phyloP scores from a whole-genome alignment of 2,329 filamentous ascomycete genomes.

The Lachnellula suecica region DNA sequence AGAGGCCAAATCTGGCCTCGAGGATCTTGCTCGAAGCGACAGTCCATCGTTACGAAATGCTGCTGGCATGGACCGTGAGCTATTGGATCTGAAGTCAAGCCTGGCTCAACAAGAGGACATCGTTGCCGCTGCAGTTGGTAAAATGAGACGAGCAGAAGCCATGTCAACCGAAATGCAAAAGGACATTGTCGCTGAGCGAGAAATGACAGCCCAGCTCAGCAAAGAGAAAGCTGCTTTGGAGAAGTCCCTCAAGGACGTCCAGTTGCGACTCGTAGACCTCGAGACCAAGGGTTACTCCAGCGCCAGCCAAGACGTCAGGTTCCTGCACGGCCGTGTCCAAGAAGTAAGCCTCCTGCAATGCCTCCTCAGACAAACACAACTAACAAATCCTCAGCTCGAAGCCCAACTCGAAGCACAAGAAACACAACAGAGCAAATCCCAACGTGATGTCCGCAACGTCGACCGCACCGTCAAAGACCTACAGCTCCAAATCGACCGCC shows the following conservation, averaged over 20 bases:
- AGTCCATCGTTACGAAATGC: conserved; percentile 87
- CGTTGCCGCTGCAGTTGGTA: conserved; percentile 85
- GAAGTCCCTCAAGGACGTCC: conserved; percentile 86
- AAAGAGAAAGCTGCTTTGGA: conserved; percentile 89
- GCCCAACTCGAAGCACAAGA: conserved; percentile 82
- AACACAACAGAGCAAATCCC: conserved; percentile 73
- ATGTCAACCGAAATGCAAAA: conserved; percentile 87
- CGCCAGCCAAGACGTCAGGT: conserved; percentile 91
- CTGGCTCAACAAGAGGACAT: conserved; percentile 94
- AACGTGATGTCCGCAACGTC: conserved; percentile 85
- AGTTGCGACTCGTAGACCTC: conserved; percentile 85
- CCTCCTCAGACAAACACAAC: conserved; percentile 26
- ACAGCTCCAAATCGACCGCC: conserved; percentile 86
- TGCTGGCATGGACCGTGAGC: conserved; percentile 82
- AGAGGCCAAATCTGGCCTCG: conserved; percentile 84
- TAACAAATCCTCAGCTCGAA: conserved; percentile 68
- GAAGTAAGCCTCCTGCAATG: conserved; percentile 63
- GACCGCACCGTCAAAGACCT: conserved; percentile 94
- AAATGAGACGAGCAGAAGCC: conserved; percentile 93
- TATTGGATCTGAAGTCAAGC: conserved; percentile 83
- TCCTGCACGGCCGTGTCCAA: conserved; percentile 90
- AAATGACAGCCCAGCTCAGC: conserved; percentile 76
- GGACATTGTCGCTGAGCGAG: conserved; percentile 83
- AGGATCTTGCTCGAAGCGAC: conserved; percentile 82
- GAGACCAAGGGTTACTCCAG: conserved; percentile 97